Evolutionary conservation across 1,284 basidiomycete genomes (phyloP).

Genomic region (Peniophora sp.): DNA sequence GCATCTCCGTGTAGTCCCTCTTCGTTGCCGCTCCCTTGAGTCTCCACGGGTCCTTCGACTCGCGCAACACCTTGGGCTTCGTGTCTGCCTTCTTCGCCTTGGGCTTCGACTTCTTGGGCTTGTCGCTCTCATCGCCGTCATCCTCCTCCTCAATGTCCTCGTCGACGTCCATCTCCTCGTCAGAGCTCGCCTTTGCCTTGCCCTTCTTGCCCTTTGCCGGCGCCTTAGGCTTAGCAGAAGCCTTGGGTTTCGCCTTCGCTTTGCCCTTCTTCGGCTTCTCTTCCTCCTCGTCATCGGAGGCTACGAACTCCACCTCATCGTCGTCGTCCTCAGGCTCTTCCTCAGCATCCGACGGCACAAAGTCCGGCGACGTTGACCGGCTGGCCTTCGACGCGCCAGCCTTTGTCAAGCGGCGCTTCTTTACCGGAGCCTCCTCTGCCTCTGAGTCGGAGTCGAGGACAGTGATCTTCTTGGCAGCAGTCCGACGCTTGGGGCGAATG

Average conservation of each 20-base stretch:
- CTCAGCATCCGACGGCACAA: slow-evolving; percentile 6
- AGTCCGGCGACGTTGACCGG: slow-evolving; percentile 10
- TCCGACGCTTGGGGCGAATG: slow-evolving; percentile 19
- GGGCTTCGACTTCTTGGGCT: slow-evolving; percentile 26
- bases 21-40: slow-evolving; percentile 53
- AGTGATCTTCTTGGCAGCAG: slow-evolving; percentile 26
- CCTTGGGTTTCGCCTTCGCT: slow-evolving; percentile 25
- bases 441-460: slow-evolving; percentile 41
- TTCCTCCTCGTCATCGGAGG: slow-evolving; percentile 22
- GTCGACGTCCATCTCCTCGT: slow-evolving; percentile 44
- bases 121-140: slow-evolving; percentile 12
- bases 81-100: slow-evolving; percentile 24
- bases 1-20: slow-evolving; percentile 74
- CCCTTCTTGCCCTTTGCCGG: slow-evolving; percentile 10
- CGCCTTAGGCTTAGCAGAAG: slow-evolving; percentile 10
- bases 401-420: slow-evolving; percentile 5
- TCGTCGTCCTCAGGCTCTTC: slow-evolving; percentile 11
- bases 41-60: slow-evolving; percentile 76
- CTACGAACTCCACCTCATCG: slow-evolving; percentile 11
- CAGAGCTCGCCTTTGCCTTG: slow-evolving; percentile 14
- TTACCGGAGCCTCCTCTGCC: slow-evolving; percentile 16
- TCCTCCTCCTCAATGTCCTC: slow-evolving; percentile 7
- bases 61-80: slow-evolving; percentile 35
- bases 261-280: slow-evolving; percentile 18
- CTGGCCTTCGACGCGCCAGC: neutral